Evolutionary conservation across 1,284 basidiomycete species (phyloP), one percentile per base, ranked within the genome.

Genomic region (Marasmius oreades): DNA sequence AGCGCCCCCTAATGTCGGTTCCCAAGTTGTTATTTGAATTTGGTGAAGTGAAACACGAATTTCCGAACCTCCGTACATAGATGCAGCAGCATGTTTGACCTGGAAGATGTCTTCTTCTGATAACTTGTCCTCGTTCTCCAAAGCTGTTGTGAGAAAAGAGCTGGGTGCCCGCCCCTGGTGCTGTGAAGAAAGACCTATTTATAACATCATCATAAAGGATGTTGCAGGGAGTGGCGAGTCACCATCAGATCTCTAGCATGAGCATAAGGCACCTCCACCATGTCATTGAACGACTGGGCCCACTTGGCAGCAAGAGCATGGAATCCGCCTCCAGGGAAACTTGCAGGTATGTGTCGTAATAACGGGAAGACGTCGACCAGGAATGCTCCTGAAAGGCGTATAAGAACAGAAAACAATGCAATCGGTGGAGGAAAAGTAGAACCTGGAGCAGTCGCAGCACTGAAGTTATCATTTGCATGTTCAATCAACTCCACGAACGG

Each of bases 391-490:
- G 39, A 23, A 28, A 31, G 1, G 5, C 23, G 28, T 7, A 12
- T 43, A 16, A 22, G 46, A 2, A 8, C 33, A 14, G 42, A 24
- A 14, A 39, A 55, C 33, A 52, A 47, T n/a, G 24, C 34, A 22
- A 20, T 36, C 23, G 43, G 52, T 11, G 42, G 18, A 24, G n/a
- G 52, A 22, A 23, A 44, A 11, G 28, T 31, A 5, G 22, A 31
- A 53, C 71, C 73, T 50, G 71, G 68, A 22, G 65, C 63, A 0
- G 70, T 69, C 4, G 69, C 63, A 16, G 66, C 57, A n/a, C 67
- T 69, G 52, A 78, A 77, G 37, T 72, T 68, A 4, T 64, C 64
- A 34, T 73, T 69, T 1, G 69, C 69, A 8, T 63, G 58, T 7
- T 74, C 63, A 2, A 69, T 67, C 3, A 69, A 57, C 11, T 60